Evolutionary conservation across 2,329 filamentous ascomycete species (phyloP), one percentile per base, ranked within the genome.

Genomic region (Alternaria panax): DNA sequence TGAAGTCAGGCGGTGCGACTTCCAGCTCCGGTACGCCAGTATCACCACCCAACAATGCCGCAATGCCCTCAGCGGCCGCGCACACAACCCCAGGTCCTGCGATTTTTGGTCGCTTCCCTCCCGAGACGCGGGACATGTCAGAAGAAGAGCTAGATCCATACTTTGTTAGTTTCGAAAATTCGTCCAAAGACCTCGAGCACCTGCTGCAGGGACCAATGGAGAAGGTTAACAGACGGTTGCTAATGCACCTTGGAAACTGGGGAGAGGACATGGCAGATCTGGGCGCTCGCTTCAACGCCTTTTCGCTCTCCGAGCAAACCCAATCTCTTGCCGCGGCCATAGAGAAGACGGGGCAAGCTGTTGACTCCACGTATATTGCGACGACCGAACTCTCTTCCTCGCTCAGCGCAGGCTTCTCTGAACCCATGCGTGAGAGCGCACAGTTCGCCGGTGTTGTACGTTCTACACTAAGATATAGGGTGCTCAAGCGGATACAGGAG

Each of bases 391-490:
- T 99, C 3, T 93, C 93, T 0, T 88, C 88, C 2, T 90, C 91
- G 0, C 82, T 99, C n/a, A 93, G 93, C 20, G 93, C 94, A 32
- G 95, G 88, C 66, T 99, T 99, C 74, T 93, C 96, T 0, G 96
- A 99, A 74, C 95, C 95, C 0, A 97, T 99, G 92, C 88, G 96
- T 55, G 95, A 99, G 80, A 96, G 93, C 71, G 93, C 95, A 12
- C 95, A 99, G 74, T 99, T 99, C 76, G 95, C 95, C 0, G 92
- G 95, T 11, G 92, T 99, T 1, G 95, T 99, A 4, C 88, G 93
- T 41, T 91, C 84, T 66, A 94, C 99, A 32, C 82, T 99, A 54
- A 88, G 92, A 65, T 99, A 97, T 76, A 86, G 95, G 16, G 90
- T 98, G 3, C 82, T 97, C 63, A 99, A 99, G 82, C 87, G 95